These are phyloP conservation scores for Fraxinus angustifolia DNA, from an alignment of 305 asterid species.

Conservation along the genomic window DNA sequence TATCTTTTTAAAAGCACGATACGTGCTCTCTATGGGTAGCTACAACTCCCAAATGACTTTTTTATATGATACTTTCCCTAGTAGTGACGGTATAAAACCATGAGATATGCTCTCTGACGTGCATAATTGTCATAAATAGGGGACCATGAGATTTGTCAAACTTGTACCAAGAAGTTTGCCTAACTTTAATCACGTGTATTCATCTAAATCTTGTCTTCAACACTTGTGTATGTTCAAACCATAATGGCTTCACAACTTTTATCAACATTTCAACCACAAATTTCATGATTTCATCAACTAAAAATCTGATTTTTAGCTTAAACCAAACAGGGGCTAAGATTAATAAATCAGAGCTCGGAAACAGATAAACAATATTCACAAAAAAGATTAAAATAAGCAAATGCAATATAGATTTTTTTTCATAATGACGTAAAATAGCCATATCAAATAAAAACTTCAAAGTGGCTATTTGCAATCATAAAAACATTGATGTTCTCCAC, in stretches of 20 bases:
- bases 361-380: not conserved
- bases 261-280: not conserved
- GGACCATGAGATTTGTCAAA: not conserved
- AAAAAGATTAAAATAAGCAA: not conserved
- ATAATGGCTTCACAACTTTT: not conserved
- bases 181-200: not conserved
- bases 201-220: not conserved
- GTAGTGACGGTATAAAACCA: not conserved
- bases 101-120: not conserved
- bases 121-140: not conserved
- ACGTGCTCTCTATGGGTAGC: not conserved
- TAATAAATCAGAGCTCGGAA: not conserved
- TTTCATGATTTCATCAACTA: not conserved
- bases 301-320: not conserved
- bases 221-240: not conserved
- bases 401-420: not conserved
- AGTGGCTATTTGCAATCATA: not conserved
- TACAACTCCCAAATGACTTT: not conserved
- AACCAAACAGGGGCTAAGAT: not conserved
- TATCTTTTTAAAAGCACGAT: not conserved
- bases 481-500: slow-evolving; percentile 1
- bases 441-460: not conserved
- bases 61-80: not conserved
- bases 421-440: not conserved
- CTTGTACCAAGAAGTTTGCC: not conserved